Evolutionary conservation across 305 asterid species (phyloP).

Genomic region (Plantago lanceolata): DNA sequence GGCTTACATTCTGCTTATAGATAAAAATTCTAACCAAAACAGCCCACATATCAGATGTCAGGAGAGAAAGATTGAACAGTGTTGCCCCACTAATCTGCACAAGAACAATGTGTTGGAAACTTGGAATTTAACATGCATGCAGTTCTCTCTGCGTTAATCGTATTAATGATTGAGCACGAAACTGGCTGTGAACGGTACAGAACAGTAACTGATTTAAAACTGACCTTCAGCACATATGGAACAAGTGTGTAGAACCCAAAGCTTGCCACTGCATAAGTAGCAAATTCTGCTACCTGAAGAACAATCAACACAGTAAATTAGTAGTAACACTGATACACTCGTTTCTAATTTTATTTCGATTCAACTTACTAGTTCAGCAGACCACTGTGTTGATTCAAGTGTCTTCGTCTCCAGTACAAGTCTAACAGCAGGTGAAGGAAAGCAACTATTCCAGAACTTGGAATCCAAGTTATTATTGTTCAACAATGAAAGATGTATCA

Average conservation of each 20-base stretch:
- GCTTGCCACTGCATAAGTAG: constrained; percentile 44
- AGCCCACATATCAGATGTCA: constrained; percentile 84
- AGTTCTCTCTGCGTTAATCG: neutral
- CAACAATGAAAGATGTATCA: neutral
- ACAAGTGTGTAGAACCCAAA: constrained; percentile 55
- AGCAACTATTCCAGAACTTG: neutral
- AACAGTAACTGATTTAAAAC: constrained; percentile 3
- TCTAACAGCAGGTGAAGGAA: constrained; percentile 35
- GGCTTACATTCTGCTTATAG: constrained; percentile 60
- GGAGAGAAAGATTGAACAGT: constrained; percentile 65
- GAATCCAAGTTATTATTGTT: neutral
- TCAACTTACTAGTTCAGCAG: constrained; percentile 53
- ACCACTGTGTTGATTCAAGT: constrained; percentile 51
- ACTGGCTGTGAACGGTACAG: too few species aligned
- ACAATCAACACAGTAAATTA: neutral
- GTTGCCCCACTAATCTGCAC: constrained; percentile 70
- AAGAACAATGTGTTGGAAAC: neutral
- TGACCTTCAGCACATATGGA: constrained; percentile 57
- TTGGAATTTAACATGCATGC: too few species aligned
- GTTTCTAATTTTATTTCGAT: neutral
- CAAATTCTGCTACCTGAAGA: constrained; percentile 46
- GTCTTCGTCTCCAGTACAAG: constrained; percentile 48
- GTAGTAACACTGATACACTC: neutral
- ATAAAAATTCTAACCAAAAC: constrained; percentile 55
- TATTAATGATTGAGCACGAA: neutral